These are phyloP conservation scores for Mycosphaerelloides madeirae DNA, from an alignment of 2,329 filamentous ascomycete genomes.

Conservation along the genomic window DNA sequence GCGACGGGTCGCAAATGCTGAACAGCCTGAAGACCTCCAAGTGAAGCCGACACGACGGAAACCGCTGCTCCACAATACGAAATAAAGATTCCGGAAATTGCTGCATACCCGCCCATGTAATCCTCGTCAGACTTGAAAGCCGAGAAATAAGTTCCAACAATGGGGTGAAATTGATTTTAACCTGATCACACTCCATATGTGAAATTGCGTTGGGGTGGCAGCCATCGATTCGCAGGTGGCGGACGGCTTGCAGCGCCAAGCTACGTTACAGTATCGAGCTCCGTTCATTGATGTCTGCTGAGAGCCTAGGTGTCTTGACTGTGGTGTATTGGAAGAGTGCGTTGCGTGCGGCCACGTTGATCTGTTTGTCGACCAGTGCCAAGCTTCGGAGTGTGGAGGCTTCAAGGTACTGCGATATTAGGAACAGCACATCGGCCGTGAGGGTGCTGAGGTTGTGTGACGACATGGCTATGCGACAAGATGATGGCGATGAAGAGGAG, in stretches of 20 bases:
- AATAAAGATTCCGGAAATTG: conserved; percentile 1
- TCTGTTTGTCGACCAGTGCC: conserved; percentile 1
- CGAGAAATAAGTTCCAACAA: neutral
- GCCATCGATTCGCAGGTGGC: neutral
- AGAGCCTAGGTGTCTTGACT: neutral
- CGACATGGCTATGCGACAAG: neutral
- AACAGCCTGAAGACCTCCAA: neutral
- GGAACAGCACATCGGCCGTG: neutral
- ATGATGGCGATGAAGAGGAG: too few relatives aligned
- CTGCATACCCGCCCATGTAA: neutral
- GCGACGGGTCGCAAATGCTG: neutral
- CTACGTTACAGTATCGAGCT: neutral
- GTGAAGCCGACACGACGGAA: neutral
- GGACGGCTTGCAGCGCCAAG: neutral
- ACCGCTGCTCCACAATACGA: neutral
- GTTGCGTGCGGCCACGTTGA: neutral
- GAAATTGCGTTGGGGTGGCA: neutral
- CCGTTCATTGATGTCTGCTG: neutral
- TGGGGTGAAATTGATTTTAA: neutral
- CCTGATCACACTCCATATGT: neutral
- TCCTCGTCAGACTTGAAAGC: neutral
- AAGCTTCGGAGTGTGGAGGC: neutral
- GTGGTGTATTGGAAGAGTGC: neutral
- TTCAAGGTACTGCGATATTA: neutral
- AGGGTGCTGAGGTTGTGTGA: neutral